phyloP scores from a whole-genome alignment of 164 flowering plant species.

The Magnolia officinalis region DNA sequence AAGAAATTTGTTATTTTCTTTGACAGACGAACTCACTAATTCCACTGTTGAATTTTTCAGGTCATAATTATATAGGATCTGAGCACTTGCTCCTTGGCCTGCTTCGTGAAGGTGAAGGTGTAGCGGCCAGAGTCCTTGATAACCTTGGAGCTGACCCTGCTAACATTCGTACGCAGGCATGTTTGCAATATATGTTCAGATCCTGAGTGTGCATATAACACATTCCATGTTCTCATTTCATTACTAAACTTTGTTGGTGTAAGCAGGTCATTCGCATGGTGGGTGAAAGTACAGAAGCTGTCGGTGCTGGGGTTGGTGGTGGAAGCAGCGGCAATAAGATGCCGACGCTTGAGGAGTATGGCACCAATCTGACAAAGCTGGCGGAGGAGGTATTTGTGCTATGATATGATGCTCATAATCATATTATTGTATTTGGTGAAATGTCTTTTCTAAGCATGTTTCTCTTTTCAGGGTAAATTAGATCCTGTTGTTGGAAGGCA shows the following conservation, averaged over 20 bases:
- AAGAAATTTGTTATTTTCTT: too few relatives aligned
- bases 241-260: conserved; percentile 3
- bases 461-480: conserved; percentile 66
- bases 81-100: conserved; percentile 93
- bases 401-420: neutral
- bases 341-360: conserved; percentile 52
- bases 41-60: conserved; percentile 28
- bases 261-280: conserved; percentile 83
- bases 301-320: conserved; percentile 73
- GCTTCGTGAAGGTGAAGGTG: conserved; percentile 98
- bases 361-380: conserved; percentile 84
- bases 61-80: conserved; percentile 91
- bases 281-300: conserved; percentile 73
- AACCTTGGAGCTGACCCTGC: conserved; percentile 91
- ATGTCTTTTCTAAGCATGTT: conserved; percentile 1
- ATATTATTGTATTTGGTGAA: neutral
- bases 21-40: neutral
- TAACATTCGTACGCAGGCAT: conserved; percentile 89
- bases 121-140: conserved; percentile 93
- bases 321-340: conserved; percentile 63
- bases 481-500: conserved; percentile 99
- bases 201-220: neutral
- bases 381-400: conserved; percentile 82
- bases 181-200: conserved; percentile 1
- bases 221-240: neutral